A percentile compares a stretch with the other conserved stretches of the same genome.
Evolutionary conservation across 495 filamentous ascomycete species (phyloP).

Genomic region (Hypoxylon perforatum): DNA sequence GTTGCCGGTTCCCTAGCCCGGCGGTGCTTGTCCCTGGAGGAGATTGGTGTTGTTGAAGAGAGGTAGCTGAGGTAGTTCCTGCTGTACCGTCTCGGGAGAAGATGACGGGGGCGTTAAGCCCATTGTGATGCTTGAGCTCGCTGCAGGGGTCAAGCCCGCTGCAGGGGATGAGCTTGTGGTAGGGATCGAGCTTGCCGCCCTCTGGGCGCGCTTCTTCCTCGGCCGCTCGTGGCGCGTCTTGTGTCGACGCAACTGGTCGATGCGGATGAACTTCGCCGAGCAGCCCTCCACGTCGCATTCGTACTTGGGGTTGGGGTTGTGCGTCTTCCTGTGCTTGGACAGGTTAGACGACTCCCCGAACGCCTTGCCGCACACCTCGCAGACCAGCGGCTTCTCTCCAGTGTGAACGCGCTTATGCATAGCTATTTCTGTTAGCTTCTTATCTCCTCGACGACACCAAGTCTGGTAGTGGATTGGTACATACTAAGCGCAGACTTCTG

Average conservation of each 20-base stretch:
- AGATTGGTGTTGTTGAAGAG: no score
- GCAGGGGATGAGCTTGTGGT: no score
- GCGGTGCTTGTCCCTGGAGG: no score
- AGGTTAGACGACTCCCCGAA: slow-evolving; percentile 69
- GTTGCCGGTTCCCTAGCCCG: no score
- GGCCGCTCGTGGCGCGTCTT: slow-evolving; percentile 50
- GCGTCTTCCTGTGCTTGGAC: slow-evolving; percentile 63
- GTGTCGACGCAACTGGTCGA: slow-evolving; percentile 65
- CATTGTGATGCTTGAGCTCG: no score
- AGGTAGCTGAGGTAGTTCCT: no score
- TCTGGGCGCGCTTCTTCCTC: slow-evolving; percentile 22
- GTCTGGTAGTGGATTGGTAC: slow-evolving; percentile 22
- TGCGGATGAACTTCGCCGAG: slow-evolving; percentile 63
- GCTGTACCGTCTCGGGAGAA: no score
- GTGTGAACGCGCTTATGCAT: slow-evolving; percentile 69
- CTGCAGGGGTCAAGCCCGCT: no score
- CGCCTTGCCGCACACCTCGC: slow-evolving; percentile 58
- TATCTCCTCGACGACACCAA: background rate
- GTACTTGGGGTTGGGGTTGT: slow-evolving; percentile 62
- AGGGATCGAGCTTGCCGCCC: background rate
- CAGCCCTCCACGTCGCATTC: slow-evolving; percentile 60
- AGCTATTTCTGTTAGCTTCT: slow-evolving; percentile 49
- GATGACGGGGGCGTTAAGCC: no score
- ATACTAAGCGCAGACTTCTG: slow-evolving; percentile 66
- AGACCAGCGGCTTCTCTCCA: slow-evolving; percentile 60